Base-by-base conservation (phyloP, 2,329 filamentous ascomycete species). In the Talaromyces sp. region DNA sequence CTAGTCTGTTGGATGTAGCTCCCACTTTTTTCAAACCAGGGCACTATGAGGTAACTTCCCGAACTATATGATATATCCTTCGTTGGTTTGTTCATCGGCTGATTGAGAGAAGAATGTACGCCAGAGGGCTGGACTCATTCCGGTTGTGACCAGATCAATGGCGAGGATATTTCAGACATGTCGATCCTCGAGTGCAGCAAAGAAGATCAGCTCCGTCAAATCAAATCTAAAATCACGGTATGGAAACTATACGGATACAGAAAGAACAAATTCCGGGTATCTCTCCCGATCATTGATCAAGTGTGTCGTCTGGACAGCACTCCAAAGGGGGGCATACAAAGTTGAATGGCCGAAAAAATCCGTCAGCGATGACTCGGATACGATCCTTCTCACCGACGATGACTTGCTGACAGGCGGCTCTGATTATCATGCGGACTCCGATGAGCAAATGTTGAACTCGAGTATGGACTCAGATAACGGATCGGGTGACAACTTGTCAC, bases 81-180 rank as follows among this genome's bases (percentile, higher is more conserved):
- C 19, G 57, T 52, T 67, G 13, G 60, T 50, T 24, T 19, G 59
- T 52, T 33, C 14, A 27, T 65, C 62, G 43, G 47, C 57, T 7
- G 62, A 52, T 50, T 27, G 14, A 6, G 14, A 43, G 57, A 45
- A 80, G 78, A 73, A 71, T 39, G 74, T 79, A 65, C 72, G 70
- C 41, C 74, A 78, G 67, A 71, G 78, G 39, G 72, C 71, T 10
- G 69, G 70, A 7, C 72, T 77, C 8, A 73, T 79, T 3, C 72
- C 76, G 1, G 71, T 73, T 5, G 71, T 79, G 16, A 69, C 73
- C 1, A 78, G 75, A 66, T 74, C 77, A 6, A 67, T 79, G 31
- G 65, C 69, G 3, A 73, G 71, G 1, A 71, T 79, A 54, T 47
- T 79, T 13, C 68, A 70, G 14, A 67, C 62, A 16, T 70, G 69